These are phyloP conservation scores for Hortaea sp. DNA, from an alignment of 2,329 filamentous ascomycete genomes.

Conservation along the genomic window DNA sequence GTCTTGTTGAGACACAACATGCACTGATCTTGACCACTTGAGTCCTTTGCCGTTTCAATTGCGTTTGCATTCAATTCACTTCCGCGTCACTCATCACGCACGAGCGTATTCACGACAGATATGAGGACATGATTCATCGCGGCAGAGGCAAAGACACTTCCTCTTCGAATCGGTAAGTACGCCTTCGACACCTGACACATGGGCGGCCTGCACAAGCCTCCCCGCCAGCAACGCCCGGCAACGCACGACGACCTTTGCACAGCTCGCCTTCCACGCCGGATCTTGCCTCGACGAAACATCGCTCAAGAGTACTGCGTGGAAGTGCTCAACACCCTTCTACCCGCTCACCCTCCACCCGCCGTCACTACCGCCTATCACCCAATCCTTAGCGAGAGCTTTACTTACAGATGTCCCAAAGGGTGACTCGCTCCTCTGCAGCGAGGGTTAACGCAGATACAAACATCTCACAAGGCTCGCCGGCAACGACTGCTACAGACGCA, in stretches of 20 bases:
- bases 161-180: neutral
- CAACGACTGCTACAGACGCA: conserved; percentile 30
- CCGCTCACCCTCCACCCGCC: neutral
- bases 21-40: too few species aligned
- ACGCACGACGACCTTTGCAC: too few species aligned
- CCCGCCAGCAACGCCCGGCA: too few species aligned
- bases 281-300: too few species aligned
- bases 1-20: too few species aligned
- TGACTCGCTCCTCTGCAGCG: conserved; percentile 61
- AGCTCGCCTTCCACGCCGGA: too few species aligned
- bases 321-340: too few species aligned
- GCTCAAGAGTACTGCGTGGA: too few species aligned
- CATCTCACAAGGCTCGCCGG: conserved; percentile 20
- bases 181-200: neutral
- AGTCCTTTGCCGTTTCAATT: neutral
- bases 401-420: conserved; percentile 84
- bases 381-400: neutral
- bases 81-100: neutral
- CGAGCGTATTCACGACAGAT: neutral
- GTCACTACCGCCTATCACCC: neutral
- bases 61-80: neutral
- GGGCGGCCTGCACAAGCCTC: too few species aligned
- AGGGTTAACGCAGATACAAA: conserved; percentile 21
- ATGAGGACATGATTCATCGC: neutral
- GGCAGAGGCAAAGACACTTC: neutral